Percentiles rank a stretch among this genome's conserved stretches.
Conservation (phyloP, 768 basidiomycete species). For the Trametes coccinea region DNA sequence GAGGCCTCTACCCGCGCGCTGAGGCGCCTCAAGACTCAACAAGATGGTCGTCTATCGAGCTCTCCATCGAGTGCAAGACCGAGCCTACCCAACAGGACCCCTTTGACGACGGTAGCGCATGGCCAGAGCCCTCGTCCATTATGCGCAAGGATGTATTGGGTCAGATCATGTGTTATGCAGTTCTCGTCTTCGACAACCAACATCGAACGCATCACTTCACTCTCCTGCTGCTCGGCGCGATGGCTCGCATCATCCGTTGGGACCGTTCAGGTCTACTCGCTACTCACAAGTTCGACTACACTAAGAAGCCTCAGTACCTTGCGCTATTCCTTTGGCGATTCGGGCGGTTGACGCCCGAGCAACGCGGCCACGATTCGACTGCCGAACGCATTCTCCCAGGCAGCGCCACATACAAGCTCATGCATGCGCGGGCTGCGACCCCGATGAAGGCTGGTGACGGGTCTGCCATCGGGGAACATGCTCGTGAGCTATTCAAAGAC, state of each 20-base stretch:
- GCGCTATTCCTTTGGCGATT: conserved; percentile 1
- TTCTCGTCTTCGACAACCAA: background rate
- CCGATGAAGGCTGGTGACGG: background rate
- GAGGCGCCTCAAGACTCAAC: background rate
- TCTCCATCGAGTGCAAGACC: conserved; percentile 8
- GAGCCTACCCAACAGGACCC: background rate
- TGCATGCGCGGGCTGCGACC: background rate
- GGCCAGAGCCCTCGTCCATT: background rate
- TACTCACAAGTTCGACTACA: conserved; percentile 11
- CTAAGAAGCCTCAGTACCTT: background rate
- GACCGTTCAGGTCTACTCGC: background rate
- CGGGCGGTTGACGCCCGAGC: background rate
- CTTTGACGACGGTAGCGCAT: background rate
- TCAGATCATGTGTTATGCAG: background rate
- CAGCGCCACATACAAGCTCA: background rate
- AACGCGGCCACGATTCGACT: conserved; percentile 8
- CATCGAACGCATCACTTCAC: conserved; percentile 6
- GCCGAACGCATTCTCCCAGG: background rate
- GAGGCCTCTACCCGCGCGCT: background rate
- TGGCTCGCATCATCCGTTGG: conserved; percentile 7
- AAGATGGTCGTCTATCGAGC: background rate
- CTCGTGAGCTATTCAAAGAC: background rate
- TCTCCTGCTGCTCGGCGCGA: background rate
- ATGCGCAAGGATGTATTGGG: background rate
- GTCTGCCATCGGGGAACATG: background rate